Base-by-base conservation (phyloP, 2,329 filamentous ascomycete species). In the Fusarium sp. region DNA sequence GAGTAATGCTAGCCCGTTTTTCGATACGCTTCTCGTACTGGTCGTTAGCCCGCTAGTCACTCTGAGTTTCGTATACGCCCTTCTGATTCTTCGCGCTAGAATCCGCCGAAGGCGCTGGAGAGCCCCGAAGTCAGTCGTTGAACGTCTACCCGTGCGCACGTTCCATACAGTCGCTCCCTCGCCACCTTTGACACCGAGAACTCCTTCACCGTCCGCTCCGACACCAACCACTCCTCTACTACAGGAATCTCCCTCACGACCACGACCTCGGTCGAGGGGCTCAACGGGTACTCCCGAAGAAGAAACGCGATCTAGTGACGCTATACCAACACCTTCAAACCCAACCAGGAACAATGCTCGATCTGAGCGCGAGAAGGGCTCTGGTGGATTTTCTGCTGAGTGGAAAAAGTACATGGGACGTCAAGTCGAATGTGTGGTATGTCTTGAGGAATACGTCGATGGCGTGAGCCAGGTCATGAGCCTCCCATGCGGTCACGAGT, bases 381-480 rank as follows among this genome's bases (percentile, higher is more conserved):
- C 80, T 1, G 75, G 81, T 11, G 81, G 81, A 26, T 82, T 84
- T 47, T 84, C 87, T 42, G 81, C 81, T 3, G 84, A 91, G 74
- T 91, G 90, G 90, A 90, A 87, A 78, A 91, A 91, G 80, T 90
- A 90, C 71, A 91, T 90, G 89, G 88, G 89, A 10, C 85, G 88
- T 45, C 90, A 92, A 81, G 90, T 94, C 14, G 96, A 99, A 82
- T 99, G 96, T 80, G 96, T 98, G 18, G 96, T 99, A 5, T 99
- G 96, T 78, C 85, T 99, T 39, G 96, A 99, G 80, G 96, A 99
- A 81, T 99, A 98, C 79, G 87, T 98, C 28, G 95, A 98, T 82
- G 96, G 96, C 44, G 91, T 98, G 77, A 98, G 95, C 81, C 90
- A 91, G 79, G 96, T 99, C 44, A 99, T 99, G 96, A 97, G 95